These are phyloP conservation scores for Stachybotrys echinatus DNA, from an alignment of 2,329 filamentous ascomycete species.

Conservation along the genomic window DNA sequence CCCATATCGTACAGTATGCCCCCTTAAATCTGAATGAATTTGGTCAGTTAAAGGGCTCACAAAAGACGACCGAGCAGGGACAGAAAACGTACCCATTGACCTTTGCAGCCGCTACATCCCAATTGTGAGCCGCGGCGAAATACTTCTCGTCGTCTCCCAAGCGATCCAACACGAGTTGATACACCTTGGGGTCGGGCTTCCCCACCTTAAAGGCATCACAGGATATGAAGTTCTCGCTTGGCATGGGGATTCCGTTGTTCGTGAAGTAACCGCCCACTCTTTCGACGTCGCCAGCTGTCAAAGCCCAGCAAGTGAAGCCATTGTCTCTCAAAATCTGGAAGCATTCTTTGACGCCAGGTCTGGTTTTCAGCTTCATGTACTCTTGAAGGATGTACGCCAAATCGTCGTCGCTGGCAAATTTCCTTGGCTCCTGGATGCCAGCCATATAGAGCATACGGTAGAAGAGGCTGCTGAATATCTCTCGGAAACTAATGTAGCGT, in stretches of 20 bases:
- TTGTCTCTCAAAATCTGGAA: slow-evolving; percentile 34
- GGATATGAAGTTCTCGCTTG: slow-evolving; percentile 42
- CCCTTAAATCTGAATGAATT: slow-evolving; percentile 31
- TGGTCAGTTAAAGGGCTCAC: background rate
- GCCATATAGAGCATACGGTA: slow-evolving; percentile 40
- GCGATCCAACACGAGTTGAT: slow-evolving; percentile 34
- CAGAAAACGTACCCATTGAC: slow-evolving; percentile 29
- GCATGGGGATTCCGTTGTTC: slow-evolving; percentile 42
- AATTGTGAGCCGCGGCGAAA: slow-evolving; percentile 57
- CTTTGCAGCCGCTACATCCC: slow-evolving; percentile 50
- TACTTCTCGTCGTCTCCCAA: slow-evolving; percentile 38
- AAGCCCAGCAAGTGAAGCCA: slow-evolving; percentile 48
- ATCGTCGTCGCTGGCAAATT: slow-evolving; percentile 36
- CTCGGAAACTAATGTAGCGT: slow-evolving; percentile 35
- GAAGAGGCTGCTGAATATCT: slow-evolving; percentile 38
- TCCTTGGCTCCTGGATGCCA: slow-evolving; percentile 35
- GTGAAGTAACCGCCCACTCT: slow-evolving; percentile 48
- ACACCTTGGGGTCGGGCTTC: slow-evolving; percentile 44
- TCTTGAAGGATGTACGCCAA: slow-evolving; percentile 29
- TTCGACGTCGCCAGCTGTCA: slow-evolving; percentile 45
- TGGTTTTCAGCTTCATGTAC: slow-evolving; percentile 28
- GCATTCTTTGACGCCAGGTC: slow-evolving; percentile 34
- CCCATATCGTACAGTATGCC: slow-evolving; percentile 47
- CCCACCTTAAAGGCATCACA: slow-evolving; percentile 43
- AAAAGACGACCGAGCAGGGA: background rate